Evolutionary conservation across 2,329 filamentous ascomycete species (phyloP), one percentile per base, ranked within the genome.

Genomic region (Exophiala lecanii-corni): DNA sequence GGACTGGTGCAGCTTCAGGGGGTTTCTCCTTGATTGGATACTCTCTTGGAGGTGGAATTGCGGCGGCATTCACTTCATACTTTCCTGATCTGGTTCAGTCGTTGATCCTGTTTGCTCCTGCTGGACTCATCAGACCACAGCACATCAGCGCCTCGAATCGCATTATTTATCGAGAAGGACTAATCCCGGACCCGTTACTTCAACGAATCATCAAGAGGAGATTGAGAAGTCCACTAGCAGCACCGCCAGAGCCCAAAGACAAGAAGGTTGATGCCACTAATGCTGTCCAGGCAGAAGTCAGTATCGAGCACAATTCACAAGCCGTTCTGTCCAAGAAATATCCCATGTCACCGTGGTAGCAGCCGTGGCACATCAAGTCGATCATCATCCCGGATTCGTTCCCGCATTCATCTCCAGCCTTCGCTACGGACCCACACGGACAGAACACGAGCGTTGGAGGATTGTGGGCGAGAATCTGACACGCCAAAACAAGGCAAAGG

Each of bases 11-110:
- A 20, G 55, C 57, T 4, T 67, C 61, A 5, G 67, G 67, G 5
- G 72, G 71, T 39, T 91, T 92, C 62, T 78, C 80, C 47, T 66
- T 94, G 4, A 66, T 89, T 3, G 88, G 87, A 2, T 94, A 92
- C 62, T 89, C 84, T 0, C 72, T 94, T 0, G 87, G 88, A 34
- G 88, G 87, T 25, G 84, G 82, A 10, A 75, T 94, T 30, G 74
- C 77, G 1, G 80, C 79, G 7, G 73, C 79, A 15, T 91, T 92
- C 58, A 76, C 84, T 1, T 73, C 76, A 1, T 79, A 79, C 58
- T 86, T 87, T 57, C 78, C 84, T 0, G 64, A 76, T 36, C 69
- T 91, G 43, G 73, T 95, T 10, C 73, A 75, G 9, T 78, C 75
- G 7, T 70, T 96, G 16, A 72, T 92, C 9, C 75, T 95, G 4